phyloP scores from a whole-genome alignment of 306 rosid genomes.

The apple (Malus domestica) region ASM211411v1 NC_041793.1:39836001-39836500 shows the following conservation, averaged over 20 bases:
- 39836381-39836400: conserved; percentile 13
- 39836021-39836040: no score
- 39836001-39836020: no score
- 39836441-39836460: conserved; percentile 13
- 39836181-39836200: no score
- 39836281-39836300: background rate
- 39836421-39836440: conserved; percentile 21
- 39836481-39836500: conserved; percentile 58
- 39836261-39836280: background rate
- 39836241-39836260: background rate
- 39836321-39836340: conserved; percentile 58
- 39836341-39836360: conserved; percentile 39
- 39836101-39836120: no score
- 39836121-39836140: background rate
- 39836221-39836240: no score
- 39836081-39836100: no score
- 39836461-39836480: conserved; percentile 20
- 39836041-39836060: no score
- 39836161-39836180: no score
- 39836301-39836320: conserved; percentile 20
- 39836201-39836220: no score
- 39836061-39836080: no score
- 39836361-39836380: conserved; percentile 33
- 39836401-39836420: conserved; percentile 15
- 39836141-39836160: background rate